phyloP scores from a whole-genome alignment of 192 early-diverging fungal genomes.

The Linnemannia schmuckeri region DNA sequence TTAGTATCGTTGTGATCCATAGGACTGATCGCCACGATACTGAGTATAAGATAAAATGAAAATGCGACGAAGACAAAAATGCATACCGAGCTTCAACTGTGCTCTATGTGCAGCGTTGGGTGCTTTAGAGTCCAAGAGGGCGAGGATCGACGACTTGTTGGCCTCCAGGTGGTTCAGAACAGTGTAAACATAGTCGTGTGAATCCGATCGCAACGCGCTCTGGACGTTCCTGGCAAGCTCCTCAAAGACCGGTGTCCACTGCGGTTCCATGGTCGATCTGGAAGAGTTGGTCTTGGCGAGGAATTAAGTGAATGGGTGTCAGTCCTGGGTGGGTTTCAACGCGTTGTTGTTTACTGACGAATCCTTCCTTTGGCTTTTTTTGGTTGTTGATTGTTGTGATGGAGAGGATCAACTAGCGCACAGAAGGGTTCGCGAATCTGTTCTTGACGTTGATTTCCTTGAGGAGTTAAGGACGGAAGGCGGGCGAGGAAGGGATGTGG shows the following conservation, averaged over 20 bases:
- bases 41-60: background rate
- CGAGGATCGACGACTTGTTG: conserved; percentile 22
- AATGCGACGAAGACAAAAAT: background rate
- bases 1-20: background rate
- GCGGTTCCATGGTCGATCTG: conserved; percentile 28
- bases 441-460: conserved; percentile 7
- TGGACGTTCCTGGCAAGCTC: conserved; percentile 28
- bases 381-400: background rate
- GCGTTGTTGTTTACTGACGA: background rate
- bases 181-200: conserved; percentile 32
- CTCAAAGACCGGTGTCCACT: conserved; percentile 48
- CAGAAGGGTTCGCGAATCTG: background rate
- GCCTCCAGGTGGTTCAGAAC: conserved; percentile 38
- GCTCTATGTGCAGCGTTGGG: conserved; percentile 50
- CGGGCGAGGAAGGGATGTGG: background rate
- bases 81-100: conserved; percentile 50
- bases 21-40: background rate
- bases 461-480: background rate
- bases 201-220: conserved; percentile 30
- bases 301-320: background rate
- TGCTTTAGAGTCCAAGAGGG: conserved; percentile 19
- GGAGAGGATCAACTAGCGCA: background rate
- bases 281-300: background rate
- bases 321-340: background rate
- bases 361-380: background rate